Evolutionary conservation across 2,329 filamentous ascomycete genomes (phyloP).

Genomic region (Arachnomyces sp.): DNA sequence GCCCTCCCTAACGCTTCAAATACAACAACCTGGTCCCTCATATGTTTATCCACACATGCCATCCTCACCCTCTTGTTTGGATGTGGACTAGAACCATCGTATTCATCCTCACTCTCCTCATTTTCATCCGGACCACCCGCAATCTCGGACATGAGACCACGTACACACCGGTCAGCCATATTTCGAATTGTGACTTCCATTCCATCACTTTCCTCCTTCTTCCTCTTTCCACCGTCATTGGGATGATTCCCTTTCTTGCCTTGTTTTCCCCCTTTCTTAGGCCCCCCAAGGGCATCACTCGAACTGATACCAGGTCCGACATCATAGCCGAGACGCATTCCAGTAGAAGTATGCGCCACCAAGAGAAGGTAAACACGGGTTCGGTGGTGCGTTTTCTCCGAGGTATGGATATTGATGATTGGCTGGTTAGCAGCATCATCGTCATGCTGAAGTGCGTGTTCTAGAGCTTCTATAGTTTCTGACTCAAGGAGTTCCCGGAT

Average conservation of each 20-base stretch:
- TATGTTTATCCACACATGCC: conserved; percentile 46
- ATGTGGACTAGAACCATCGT: too few relatives aligned
- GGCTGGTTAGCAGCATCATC: conserved; percentile 8
- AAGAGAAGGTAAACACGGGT: conserved; percentile 47
- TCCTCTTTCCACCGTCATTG: conserved; percentile 8
- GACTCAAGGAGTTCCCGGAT: conserved; percentile 8
- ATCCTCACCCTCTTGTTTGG: conserved; percentile 6
- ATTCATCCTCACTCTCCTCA: neutral
- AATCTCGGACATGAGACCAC: conserved; percentile 39
- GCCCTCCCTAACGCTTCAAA: conserved; percentile 47
- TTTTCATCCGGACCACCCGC: conserved; percentile 23
- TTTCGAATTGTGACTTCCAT: conserved; percentile 20
- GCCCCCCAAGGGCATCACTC: too few relatives aligned
- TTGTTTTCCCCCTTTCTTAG: neutral
- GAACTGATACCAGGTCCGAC: conserved; percentile 9
- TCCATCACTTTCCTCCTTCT: conserved; percentile 11
- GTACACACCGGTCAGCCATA: conserved; percentile 38
- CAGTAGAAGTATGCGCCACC: conserved; percentile 43
- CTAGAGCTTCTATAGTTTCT: conserved; percentile 5
- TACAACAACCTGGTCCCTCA: conserved; percentile 52
- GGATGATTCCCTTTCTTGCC: neutral
- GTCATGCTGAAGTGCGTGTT: neutral
- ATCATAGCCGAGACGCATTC: conserved; percentile 45
- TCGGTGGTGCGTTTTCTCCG: conserved; percentile 36
- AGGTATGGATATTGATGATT: conserved; percentile 23